Percentiles rank a stretch among this genome's conserved stretches.
These are phyloP conservation scores for Fusarium sublunatum DNA, from an alignment of 2,329 filamentous ascomycete genomes.

Conservation along the genomic window DNA sequence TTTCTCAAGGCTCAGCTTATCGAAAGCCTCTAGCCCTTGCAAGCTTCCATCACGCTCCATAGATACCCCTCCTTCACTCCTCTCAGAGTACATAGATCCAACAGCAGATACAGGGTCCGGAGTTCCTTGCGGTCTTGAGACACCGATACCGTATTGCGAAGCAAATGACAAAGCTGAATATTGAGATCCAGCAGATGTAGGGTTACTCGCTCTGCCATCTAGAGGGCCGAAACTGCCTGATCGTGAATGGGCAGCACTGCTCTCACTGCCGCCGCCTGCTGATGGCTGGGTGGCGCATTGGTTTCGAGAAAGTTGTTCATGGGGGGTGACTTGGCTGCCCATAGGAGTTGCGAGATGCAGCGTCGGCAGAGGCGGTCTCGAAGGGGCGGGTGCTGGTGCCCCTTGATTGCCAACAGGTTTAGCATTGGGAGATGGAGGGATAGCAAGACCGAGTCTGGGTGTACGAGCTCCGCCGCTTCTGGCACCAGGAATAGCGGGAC, in stretches of 20 bases:
- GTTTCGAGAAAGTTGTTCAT: constrained; percentile 69
- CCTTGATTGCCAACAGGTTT: constrained; percentile 74
- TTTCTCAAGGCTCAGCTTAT: constrained; percentile 83
- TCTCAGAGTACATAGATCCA: constrained; percentile 84
- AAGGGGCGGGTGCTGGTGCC: constrained; percentile 50
- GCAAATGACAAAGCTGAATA: constrained; percentile 87
- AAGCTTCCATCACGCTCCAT: constrained; percentile 89
- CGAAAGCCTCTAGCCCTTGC: constrained; percentile 80
- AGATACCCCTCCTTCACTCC: constrained; percentile 76
- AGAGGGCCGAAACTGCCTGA: constrained; percentile 84
- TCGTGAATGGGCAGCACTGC: constrained; percentile 81
- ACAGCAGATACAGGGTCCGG: constrained; percentile 91
- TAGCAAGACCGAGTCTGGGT: constrained; percentile 87
- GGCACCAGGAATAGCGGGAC: constrained; percentile 81
- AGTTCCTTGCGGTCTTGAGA: constrained; percentile 72
- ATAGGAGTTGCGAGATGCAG: constrained; percentile 89
- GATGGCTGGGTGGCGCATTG: constrained; percentile 68
- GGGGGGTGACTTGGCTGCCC: constrained; percentile 79
- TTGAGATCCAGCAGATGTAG: constrained; percentile 87
- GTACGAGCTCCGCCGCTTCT: constrained; percentile 72
- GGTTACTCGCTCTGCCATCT: constrained; percentile 81
- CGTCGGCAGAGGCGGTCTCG: constrained; percentile 73
- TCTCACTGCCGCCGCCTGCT: constrained; percentile 81
- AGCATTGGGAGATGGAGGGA: constrained; percentile 85
- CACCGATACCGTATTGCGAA: constrained; percentile 75